These are phyloP conservation scores for Trichoderma orchidacearum DNA, from an alignment of 495 filamentous ascomycete species.

Conservation along the genomic window DNA sequence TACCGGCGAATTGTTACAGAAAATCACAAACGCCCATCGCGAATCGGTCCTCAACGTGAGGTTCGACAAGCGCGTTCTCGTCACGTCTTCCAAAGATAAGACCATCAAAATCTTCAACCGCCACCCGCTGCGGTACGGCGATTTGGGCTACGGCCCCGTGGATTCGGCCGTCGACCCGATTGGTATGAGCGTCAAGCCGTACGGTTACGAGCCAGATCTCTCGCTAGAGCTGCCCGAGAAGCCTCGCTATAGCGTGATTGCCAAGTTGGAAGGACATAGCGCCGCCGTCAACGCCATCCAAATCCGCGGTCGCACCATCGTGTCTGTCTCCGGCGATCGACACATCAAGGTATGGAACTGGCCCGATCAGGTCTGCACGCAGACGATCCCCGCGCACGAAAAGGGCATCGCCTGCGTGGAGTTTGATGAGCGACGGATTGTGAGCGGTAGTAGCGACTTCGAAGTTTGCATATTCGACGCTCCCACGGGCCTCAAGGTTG, in stretches of 20 bases:
- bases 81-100: constrained; percentile 96
- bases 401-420: constrained; percentile 98
- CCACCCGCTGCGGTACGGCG: constrained; percentile 47
- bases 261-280: constrained; percentile 63
- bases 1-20: constrained; percentile 66
- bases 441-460: constrained; percentile 90
- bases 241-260: constrained; percentile 60
- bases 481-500: constrained; percentile 70
- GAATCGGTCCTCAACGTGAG: constrained; percentile 93
- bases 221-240: constrained; percentile 31
- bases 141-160: constrained; percentile 42
- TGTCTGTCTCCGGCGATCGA: constrained; percentile 88
- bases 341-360: constrained; percentile 90
- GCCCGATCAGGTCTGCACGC: constrained; percentile 56
- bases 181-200: constrained; percentile 29
- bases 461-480: constrained; percentile 90
- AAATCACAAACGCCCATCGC: constrained; percentile 58
- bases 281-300: constrained; percentile 96
- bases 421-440: constrained; percentile 91
- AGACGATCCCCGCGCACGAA: constrained; percentile 70
- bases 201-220: constrained; percentile 33
- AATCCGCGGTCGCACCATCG: constrained; percentile 72
- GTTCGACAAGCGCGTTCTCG: constrained; percentile 80
- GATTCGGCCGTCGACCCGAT: constrained; percentile 20
- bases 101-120: constrained; percentile 94